Conservation (phyloP, 179 eudicot species). For the Drosera spatulata region DNA sequence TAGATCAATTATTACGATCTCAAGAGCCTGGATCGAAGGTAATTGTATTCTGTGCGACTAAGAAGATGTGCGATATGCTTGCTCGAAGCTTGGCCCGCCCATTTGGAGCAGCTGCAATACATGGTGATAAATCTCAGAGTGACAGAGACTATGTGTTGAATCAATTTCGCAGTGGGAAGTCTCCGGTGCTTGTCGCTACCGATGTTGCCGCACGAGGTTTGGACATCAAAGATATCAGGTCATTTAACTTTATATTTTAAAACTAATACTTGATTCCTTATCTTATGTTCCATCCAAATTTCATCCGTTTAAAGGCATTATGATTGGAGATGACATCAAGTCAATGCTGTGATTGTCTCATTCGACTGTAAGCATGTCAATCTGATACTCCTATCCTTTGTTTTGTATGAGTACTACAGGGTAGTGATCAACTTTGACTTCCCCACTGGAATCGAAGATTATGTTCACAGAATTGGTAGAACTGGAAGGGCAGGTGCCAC, state of each 20-base stretch:
- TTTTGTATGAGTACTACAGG: slow-evolving; percentile 29
- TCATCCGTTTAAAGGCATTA: too few relatives aligned
- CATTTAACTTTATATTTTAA: neutral
- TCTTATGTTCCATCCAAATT: too few relatives aligned
- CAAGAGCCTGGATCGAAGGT: slow-evolving; percentile 91
- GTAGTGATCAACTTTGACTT: slow-evolving; percentile 94
- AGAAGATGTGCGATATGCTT: slow-evolving; percentile 91
- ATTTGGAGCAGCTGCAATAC: slow-evolving; percentile 88
- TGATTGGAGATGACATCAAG: too few relatives aligned
- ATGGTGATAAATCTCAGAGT: slow-evolving; percentile 80
- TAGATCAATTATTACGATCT: slow-evolving; percentile 79
- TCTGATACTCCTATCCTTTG: neutral
- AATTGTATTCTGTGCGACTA: slow-evolving; percentile 88
- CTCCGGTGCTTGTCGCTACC: slow-evolving; percentile 88
- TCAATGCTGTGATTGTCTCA: neutral
- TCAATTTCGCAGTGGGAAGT: slow-evolving; percentile 65
- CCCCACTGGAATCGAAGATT: slow-evolving; percentile 93
- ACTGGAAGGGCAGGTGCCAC: slow-evolving; percentile 99
- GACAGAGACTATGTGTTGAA: slow-evolving; percentile 75
- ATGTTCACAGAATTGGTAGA: slow-evolving; percentile 98
- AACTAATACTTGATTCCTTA: too few relatives aligned
- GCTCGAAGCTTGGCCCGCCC: slow-evolving; percentile 59
- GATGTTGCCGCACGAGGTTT: slow-evolving; percentile 97
- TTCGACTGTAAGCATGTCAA: neutral
- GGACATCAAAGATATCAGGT: slow-evolving; percentile 89